Base-by-base conservation (phyloP, 202 grass and related monocot genomes). In the Carex sylvatica region DNA sequence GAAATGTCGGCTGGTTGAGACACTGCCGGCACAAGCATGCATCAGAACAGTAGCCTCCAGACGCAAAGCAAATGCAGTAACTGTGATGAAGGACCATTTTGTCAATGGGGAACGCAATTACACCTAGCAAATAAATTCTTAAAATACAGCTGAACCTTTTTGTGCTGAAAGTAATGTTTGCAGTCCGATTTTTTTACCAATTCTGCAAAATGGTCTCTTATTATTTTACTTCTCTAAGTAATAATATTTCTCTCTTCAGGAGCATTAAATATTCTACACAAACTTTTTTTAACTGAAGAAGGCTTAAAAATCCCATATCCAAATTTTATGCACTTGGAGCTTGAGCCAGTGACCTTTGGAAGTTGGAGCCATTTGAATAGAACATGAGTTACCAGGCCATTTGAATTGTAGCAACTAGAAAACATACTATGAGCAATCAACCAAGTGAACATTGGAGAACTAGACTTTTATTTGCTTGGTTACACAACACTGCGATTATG, bases 21-120 rank as follows among this genome's bases (percentile, higher is more conserved):
- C 92, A 94, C 44, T 86, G 85, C 61, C 87, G 22, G 54, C 92
- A 94, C 65, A 89, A 85, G 88, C 92, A 94, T 80, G 87, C 86
- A 20, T 86, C 85, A 86, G 92, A 94, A 83, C 92, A 94, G 84
- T 89, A 94, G 68, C 89, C 89, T 71, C 92, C 92, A 76, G 85
- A 85, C 78, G 92, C 4, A 84, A 89, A 94, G 83, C 92, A 94
- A 81, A 88, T 87, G 33, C 92, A 94, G 75, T 94, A 94, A 66
- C 92, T 94, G 74, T 77, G 74, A 77, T 77, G 28, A 36, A 58
- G 28, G 16, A 77, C 51, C 60, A 58, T 36, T 59, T 36, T 38
- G 16, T 77, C 74, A 77, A 59, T 59, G 10, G 14, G 76, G 88
- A 62, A 84, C 15, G 36, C 62, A 85, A 83, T 74, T 11, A 26